Evolutionary conservation across 345 rosid species (phyloP), one percentile per base, ranked within the genome.

Genomic region (Viola odorata): DNA sequence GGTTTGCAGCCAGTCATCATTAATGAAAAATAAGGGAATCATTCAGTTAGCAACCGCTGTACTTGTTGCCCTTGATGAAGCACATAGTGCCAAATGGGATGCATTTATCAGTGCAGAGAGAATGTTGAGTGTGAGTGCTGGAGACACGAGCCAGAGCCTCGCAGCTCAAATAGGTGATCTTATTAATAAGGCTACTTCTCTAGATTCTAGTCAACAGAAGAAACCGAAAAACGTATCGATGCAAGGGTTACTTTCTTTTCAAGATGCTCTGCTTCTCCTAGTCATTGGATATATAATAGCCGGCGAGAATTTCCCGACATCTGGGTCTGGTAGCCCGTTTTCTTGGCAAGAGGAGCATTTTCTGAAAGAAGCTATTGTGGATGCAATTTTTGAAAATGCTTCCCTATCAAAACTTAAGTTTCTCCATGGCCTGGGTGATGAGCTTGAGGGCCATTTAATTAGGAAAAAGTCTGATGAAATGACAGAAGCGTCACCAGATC

Each of bases 331-430:
- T 23, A 85, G 96, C 50, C 98, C 98, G 54, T 92, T 92, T 69
- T 85, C 98, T 66, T 92, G 96, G 98, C 94, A 92, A 78, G 98
- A 92, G 73, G 98, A 92, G 73, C 98, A 80, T 74, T 80, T 86
- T 66, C 78, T 92, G 32, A 92, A 87, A 73, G 98, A 92, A 76
- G 88, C 97, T 47, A 81, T 89, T 56, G 79, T 84, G 0, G 96
- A 92, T 69, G 84, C 86, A 12, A 78, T 87, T 64, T 72, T 89
- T 0, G 97, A 89, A 68, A 87, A 87, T 71, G 91, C 88, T 36
- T 74, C 85, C 47, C 73, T 66, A 53, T 81, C 85, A 50, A 83
- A 84, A 61, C 82, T 87, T 45, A 85, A 87, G 80, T 87, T 89
- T 78, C 86, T 92, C 32, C 67, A 68, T 65, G 88, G 90, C 60